A percentile compares a stretch with the other conserved stretches of the same genome.
Evolutionary conservation across 352 stramenopile species (phyloP).

Genomic region (Pythium biforme): DNA sequence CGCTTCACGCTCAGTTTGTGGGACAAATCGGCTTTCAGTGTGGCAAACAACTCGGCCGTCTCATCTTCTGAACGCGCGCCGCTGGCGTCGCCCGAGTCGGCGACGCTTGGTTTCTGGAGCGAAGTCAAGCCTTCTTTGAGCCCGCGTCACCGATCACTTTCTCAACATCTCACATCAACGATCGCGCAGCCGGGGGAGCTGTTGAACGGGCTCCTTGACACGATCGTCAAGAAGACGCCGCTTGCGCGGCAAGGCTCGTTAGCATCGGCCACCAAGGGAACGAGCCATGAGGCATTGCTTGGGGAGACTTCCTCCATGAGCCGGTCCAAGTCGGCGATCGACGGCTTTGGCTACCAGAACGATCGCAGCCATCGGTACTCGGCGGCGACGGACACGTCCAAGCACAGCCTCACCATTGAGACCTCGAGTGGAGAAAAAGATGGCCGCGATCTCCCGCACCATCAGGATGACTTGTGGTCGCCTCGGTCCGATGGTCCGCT

Average conservation of each 20-base stretch:
- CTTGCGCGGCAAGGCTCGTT: conserved; percentile 32
- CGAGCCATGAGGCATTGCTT: conserved; percentile 38
- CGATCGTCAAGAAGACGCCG: conserved; percentile 61
- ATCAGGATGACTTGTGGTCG: conserved; percentile 39
- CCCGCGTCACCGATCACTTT: conserved; percentile 67
- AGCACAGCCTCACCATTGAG: conserved; percentile 47
- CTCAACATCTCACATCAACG: conserved; percentile 69
- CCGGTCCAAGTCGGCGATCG: not conserved
- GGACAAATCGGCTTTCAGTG: conserved; percentile 38
- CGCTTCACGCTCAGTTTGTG: conserved; percentile 67
- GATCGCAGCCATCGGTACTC: conserved; percentile 27
- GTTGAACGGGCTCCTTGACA: conserved; percentile 67
- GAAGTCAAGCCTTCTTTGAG: conserved; percentile 58
- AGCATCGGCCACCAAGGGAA: conserved; percentile 22
- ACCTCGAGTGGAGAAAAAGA: conserved; percentile 30
- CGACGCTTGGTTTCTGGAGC: conserved; percentile 80
- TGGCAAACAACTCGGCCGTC: conserved; percentile 34
- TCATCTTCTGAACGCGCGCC: conserved; percentile 37
- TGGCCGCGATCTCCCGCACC: not conserved
- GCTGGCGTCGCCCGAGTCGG: conserved; percentile 54
- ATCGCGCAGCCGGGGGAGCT: conserved; percentile 67
- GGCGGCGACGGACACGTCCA: conserved; percentile 21
- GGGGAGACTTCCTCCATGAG: not conserved
- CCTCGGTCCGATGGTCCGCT: conserved; percentile 56
- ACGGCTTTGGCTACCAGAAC: conserved; percentile 12